Conservation (phyloP, 495 filamentous ascomycete genomes). For the Neurospora sp. region DNA sequence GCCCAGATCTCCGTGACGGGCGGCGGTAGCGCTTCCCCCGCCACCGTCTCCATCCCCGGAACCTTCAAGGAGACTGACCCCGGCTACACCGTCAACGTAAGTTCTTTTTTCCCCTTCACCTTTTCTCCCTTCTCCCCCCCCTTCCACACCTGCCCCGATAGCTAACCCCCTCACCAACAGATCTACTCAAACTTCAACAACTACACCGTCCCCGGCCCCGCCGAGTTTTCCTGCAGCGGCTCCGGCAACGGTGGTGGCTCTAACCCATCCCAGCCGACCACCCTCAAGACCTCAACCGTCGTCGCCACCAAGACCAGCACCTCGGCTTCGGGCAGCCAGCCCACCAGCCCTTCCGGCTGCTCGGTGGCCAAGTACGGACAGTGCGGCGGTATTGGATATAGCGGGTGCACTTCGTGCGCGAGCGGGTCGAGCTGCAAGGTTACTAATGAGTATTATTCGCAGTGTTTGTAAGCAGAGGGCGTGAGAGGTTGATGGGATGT, state of each 20-base stretch:
- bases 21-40: conserved; percentile 39
- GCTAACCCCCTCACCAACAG: neutral
- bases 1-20: conserved; percentile 49
- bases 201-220: conserved; percentile 23
- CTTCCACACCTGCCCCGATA: neutral
- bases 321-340: neutral
- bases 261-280: neutral
- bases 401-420: conserved; percentile 21
- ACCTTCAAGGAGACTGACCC: conserved; percentile 46
- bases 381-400: conserved; percentile 27
- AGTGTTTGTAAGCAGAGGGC: conserved; percentile 23
- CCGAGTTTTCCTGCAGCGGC: conserved; percentile 14
- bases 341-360: conserved; percentile 5
- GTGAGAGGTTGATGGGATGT: no score
- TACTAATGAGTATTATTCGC: conserved; percentile 21
- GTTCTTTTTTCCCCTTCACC: neutral
- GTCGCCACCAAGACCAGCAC: neutral
- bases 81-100: conserved; percentile 40
- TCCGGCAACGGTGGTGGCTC: neutral
- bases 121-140: neutral
- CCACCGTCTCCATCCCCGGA: conserved; percentile 44
- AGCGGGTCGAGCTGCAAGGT: conserved; percentile 16
- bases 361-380: conserved; percentile 24
- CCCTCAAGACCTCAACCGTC: neutral
- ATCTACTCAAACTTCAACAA: conserved; percentile 21